Base-by-base conservation (phyloP, 768 basidiomycete species). In the Lentinula edodes region DNA sequence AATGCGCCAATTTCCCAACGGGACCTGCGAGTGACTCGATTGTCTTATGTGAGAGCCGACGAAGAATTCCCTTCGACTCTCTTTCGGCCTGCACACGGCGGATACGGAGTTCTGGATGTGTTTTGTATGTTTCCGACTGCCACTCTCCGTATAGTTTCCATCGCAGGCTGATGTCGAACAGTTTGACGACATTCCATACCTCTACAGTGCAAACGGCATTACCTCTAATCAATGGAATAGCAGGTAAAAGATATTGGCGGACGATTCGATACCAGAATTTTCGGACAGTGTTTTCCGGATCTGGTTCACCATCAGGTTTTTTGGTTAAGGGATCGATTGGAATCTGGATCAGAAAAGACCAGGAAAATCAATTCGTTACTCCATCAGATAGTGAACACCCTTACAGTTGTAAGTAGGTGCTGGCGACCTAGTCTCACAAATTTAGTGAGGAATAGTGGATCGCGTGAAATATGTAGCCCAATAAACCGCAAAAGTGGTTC, bases 111-210 rank as follows among this genome's bases (percentile, higher is more conserved):
- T 91, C 90, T 18, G 91, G 85, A 74, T 94, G 86, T 15, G 84
- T 85, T 63, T 81, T 81, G 73, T 94, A 93, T 20, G 76, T 80
- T 51, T 76, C 76, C 41, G 84, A 78, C 72, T 89, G 90, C 97
- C 97, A 98, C 76, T 98, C 95, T 45, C 95, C 97, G 68, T 99
- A 99, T 36, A 99, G 78, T 52, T 81, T 83, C 89, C 94, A 99
- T 8, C 97, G 91, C 23, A 83, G 77, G 6, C 87, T 84, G 58
- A 87, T 87, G 60, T 91, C 88, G 70, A 89, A 92, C 64, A 86
- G 83, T 43, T 86, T 80, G 52, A 98, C 83, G 56, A 98, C 86
- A 61, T 87, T 86, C 97, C 97, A 99, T 7, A 98, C 80, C 67
- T 98, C 95, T 50, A 90, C 88, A 32, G 93, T 91, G 71, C 89